Conservation (phyloP, 768 basidiomycete species). For the button mushroom (Agaricus bisporus) region DNA sequence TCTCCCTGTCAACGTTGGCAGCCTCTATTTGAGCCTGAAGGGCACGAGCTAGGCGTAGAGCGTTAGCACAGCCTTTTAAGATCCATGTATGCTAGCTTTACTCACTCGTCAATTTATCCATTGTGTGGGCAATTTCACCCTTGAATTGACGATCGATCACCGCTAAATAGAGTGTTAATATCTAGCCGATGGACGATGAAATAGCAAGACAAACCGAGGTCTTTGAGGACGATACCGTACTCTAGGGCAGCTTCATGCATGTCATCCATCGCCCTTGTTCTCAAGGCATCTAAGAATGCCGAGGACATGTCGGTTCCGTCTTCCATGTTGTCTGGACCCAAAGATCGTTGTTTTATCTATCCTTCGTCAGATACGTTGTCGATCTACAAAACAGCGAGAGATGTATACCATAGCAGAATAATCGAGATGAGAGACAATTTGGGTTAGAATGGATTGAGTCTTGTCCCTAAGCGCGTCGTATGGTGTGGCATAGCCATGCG, state of each 20-base stretch:
- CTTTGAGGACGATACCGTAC: constrained; percentile 79
- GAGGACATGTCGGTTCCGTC: constrained; percentile 65
- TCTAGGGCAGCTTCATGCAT: constrained; percentile 76
- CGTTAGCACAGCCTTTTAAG: neutral
- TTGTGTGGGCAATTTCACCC: constrained; percentile 78
- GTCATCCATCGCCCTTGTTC: constrained; percentile 84
- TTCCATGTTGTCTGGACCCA: constrained; percentile 71
- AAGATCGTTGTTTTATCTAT: constrained; percentile 72
- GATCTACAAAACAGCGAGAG: neutral
- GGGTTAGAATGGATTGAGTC: constrained; percentile 81
- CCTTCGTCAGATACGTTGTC: neutral
- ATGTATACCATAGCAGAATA: constrained; percentile 38
- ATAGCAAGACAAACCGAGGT: constrained; percentile 47
- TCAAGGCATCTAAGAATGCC: constrained; percentile 76
- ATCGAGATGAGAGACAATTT: constrained; percentile 75
- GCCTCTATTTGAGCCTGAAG: constrained; percentile 86
- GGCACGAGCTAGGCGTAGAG: constrained; percentile 46
- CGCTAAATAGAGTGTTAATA: constrained; percentile 31
- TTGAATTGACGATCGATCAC: constrained; percentile 88
- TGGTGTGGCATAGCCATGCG: constrained; percentile 80
- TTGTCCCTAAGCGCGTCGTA: constrained; percentile 77
- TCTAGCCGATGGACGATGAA: neutral
- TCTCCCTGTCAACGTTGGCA: constrained; percentile 82
- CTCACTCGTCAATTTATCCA: constrained; percentile 70
- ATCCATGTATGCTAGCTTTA: neutral